These are phyloP conservation scores for Saccharomyces pastorianus DNA, from an alignment of 1,139 yeast species.

Conservation along the genomic window DNA sequence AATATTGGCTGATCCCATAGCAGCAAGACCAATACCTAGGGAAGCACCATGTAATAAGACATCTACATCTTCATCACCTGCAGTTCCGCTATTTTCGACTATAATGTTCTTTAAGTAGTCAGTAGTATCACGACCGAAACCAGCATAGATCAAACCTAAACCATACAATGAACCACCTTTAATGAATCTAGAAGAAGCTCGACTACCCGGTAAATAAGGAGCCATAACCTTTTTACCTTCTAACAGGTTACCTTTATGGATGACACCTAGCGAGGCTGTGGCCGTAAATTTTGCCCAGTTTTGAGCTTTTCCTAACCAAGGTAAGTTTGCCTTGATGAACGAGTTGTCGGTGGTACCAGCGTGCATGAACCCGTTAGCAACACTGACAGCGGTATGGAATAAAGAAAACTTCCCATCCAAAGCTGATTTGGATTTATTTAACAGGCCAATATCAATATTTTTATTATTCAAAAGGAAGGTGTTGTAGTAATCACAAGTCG, in stretches of 20 bases:
- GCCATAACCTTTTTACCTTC: conserved; percentile 83
- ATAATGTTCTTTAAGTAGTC: conserved; percentile 71
- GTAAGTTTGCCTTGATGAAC: conserved; percentile 81
- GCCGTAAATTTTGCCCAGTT: conserved; percentile 98
- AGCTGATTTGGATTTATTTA: conserved; percentile 71
- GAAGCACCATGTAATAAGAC: conserved; percentile 93
- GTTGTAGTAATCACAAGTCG: conserved; percentile 87
- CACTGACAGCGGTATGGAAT: conserved; percentile 93
- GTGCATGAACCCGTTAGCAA: conserved; percentile 90
- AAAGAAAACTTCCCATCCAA: conserved; percentile 90
- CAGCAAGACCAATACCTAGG: conserved; percentile 93
- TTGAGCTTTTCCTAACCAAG: conserved; percentile 94
- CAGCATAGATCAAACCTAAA: conserved; percentile 89
- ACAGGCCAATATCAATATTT: conserved; percentile 74
- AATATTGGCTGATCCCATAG: conserved; percentile 80
- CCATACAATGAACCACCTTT: conserved; percentile 96
- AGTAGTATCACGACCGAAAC: conserved; percentile 75
- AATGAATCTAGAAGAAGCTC: conserved; percentile 67
- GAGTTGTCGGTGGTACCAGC: conserved; percentile 96
- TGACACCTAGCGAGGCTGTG: conserved; percentile 96
- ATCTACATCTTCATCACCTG: conserved; percentile 70
- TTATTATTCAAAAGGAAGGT: conserved; percentile 83
- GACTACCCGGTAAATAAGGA: conserved; percentile 85
- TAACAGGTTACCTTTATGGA: conserved; percentile 87
- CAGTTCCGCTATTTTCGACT: conserved; percentile 57